Conservation (phyloP, 805 yeast species). For the Lipomyces spencermartinsiae region DNA sequence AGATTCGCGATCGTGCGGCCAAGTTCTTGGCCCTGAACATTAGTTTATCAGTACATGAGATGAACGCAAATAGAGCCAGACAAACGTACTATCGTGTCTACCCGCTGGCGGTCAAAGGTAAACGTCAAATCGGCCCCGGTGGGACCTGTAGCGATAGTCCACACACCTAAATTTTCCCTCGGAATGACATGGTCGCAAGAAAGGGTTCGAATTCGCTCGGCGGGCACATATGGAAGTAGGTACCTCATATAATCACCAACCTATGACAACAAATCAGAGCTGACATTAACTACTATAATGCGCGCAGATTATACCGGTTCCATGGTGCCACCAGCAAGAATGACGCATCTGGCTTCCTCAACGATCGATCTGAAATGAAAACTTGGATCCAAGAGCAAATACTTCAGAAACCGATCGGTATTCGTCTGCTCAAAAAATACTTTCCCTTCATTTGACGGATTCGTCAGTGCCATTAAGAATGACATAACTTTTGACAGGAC, state of each 20-base stretch:
- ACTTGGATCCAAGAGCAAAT: slow-evolving; percentile 81
- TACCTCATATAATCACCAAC: slow-evolving; percentile 69
- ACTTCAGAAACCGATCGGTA: slow-evolving; percentile 54
- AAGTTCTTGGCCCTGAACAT: slow-evolving; percentile 44
- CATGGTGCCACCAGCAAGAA: slow-evolving; percentile 95
- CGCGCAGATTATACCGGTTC: slow-evolving; percentile 58
- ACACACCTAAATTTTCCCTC: slow-evolving; percentile 65
- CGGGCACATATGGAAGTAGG: slow-evolving; percentile 64
- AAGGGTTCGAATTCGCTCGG: slow-evolving; percentile 56
- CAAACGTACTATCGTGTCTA: slow-evolving; percentile 50
- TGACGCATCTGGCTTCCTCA: slow-evolving; percentile 67
- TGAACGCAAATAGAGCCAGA: neutral
- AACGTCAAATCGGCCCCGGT: slow-evolving; percentile 58
- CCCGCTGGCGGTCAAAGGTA: slow-evolving; percentile 68
- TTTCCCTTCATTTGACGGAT: slow-evolving; percentile 81
- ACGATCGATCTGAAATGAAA: slow-evolving; percentile 70
- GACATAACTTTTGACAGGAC: slow-evolving; percentile 67
- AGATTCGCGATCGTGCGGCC: slow-evolving; percentile 59
- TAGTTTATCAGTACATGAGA: neutral
- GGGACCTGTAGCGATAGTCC: slow-evolving; percentile 52
- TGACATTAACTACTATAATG: neutral
- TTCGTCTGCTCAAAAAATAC: slow-evolving; percentile 64
- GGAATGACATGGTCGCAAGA: slow-evolving; percentile 89
- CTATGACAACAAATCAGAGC: neutral
- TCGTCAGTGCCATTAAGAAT: slow-evolving; percentile 68